These are phyloP conservation scores for Saccharomyces kudriavzevii DNA, from an alignment of 805 yeast species.

Conservation along the genomic window DNA sequence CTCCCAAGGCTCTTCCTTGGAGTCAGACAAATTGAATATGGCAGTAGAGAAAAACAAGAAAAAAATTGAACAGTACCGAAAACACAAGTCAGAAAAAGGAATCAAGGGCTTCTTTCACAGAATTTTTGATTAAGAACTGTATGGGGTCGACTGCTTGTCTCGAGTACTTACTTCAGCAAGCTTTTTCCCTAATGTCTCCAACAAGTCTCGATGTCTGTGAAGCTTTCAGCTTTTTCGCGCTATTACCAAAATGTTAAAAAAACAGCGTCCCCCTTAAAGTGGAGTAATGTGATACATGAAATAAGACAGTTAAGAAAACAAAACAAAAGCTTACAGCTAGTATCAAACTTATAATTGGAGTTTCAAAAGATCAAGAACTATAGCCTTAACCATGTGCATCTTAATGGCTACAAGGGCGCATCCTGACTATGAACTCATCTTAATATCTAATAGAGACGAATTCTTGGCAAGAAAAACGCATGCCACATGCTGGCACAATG, in stretches of 20 bases:
- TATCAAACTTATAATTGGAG: background rate
- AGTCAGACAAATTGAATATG: constrained; percentile 19
- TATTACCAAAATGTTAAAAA: background rate
- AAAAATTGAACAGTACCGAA: constrained; percentile 21
- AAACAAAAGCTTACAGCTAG: background rate
- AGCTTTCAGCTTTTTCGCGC: background rate
- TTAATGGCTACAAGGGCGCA: constrained; percentile 58
- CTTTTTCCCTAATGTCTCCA: background rate
- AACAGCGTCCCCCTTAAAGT: background rate
- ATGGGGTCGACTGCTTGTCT: background rate
- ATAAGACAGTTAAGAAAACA: background rate
- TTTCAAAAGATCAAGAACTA: background rate
- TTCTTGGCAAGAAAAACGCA: constrained; percentile 65
- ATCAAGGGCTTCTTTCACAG: constrained; percentile 20
- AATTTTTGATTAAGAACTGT: constrained; percentile 11
- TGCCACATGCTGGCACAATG: constrained; percentile 37
- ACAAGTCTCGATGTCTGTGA: background rate
- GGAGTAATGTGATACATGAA: background rate
- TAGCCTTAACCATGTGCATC: constrained; percentile 62
- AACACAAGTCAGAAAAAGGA: constrained; percentile 17
- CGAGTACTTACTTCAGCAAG: background rate
- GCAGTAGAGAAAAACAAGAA: constrained; percentile 30
- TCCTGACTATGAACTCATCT: constrained; percentile 64
- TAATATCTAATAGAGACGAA: constrained; percentile 85
- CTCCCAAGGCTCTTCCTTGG: constrained; percentile 5